Evolutionary conservation across 805 yeast genomes (phyloP).

Genomic region (Saturnispora hagleri): DNA sequence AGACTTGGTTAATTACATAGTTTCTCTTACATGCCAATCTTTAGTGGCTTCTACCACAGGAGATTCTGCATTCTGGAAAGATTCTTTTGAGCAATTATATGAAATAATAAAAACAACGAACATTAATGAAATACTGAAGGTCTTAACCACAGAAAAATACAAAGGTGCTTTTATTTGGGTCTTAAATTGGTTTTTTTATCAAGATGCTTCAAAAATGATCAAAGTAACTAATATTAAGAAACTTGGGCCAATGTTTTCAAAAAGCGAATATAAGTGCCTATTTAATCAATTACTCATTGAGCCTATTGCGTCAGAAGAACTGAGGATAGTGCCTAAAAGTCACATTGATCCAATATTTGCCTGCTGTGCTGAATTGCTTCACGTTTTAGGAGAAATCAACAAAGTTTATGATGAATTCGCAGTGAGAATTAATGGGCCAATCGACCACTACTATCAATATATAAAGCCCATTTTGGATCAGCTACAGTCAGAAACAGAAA

Average conservation of each 20-base stretch:
- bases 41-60: conserved; percentile 16
- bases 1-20: conserved; percentile 13
- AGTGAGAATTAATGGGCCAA: conserved; percentile 4
- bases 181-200: conserved; percentile 18
- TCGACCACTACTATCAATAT: conserved; percentile 3
- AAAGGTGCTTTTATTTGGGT: conserved; percentile 13
- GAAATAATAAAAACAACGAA: conserved; percentile 12
- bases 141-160: conserved; percentile 7
- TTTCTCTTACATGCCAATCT: conserved; percentile 14
- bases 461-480: conserved; percentile 6
- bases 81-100: conserved; percentile 14
- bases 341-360: conserved; percentile 14
- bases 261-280: conserved; percentile 14
- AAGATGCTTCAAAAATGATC: conserved; percentile 18
- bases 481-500: conserved; percentile 6
- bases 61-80: conserved; percentile 16
- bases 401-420: conserved; percentile 11
- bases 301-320: not conserved
- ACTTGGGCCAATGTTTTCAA: conserved; percentile 19
- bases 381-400: conserved; percentile 16
- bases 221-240: conserved; percentile 15
- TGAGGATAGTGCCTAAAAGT: not conserved
- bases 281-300: conserved; percentile 5
- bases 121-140: conserved; percentile 8
- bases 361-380: conserved; percentile 15